Base-by-base conservation (phyloP, 1,284 basidiomycete genomes). In the Ceratobasidium sp. region DNA sequence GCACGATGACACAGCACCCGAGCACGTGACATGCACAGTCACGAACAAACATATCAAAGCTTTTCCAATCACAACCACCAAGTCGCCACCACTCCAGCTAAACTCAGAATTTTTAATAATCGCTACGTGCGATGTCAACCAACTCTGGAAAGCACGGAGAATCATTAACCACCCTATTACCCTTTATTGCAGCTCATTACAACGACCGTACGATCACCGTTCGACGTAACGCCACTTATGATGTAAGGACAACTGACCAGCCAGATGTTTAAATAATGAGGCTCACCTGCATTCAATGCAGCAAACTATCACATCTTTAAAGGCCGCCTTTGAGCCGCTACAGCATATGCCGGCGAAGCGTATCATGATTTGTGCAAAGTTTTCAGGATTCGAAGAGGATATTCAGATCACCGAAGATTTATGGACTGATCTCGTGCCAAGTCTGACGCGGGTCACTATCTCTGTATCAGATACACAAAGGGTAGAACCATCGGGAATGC, bases 141-240 rank as follows among this genome's bases (percentile, higher is more conserved):
- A 61, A 61, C 33, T 40, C 7, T 61, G 59, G 59, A 0, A 28
- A 4, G 12, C 59, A 61, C 59, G 33, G 13, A 28, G 28, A 28
- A 20, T 15, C 28, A 33, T 10, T 5, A 15, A 9, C 15, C 26
- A 61, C 33, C 15, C 4, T 17, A 38, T 44, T 70, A 23, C 50
- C 68, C 9, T 70, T 70, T 28, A 33, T 70, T 57, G 68, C 68
- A 15, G 52, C 52, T n/a, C 50, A 38, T 23, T 70, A 57, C n/a
- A 9, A 10, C n/a, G 68, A 52, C 17, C 26, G 50, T 28, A 57
- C n/a, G 23, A 52, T 42, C 20, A 56, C 68, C 26, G 57, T 70
- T 40, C 26, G 68, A 23, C 68, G 68, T 57, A 70, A 56, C n/a
- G 52, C 20, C 1, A 23, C 42, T 12, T 70, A 70, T 40, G n/a